These are phyloP conservation scores for Acanthamoeba triangularis DNA, from an alignment of 208 protist genomes.

Conservation along the genomic window DNA sequence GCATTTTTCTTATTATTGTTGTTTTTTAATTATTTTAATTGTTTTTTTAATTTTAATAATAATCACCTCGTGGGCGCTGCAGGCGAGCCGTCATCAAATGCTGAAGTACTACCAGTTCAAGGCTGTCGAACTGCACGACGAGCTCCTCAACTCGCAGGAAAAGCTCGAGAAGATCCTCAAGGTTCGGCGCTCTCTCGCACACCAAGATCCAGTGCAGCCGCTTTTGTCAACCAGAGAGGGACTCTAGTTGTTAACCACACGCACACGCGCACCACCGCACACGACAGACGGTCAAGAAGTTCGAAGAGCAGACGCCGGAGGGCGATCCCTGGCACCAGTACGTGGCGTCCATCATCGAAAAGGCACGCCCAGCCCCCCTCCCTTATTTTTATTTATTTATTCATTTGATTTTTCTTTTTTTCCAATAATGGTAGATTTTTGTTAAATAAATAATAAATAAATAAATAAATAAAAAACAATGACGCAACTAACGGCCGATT, in stretches of 20 bases:
- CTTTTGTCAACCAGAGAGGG: no score
- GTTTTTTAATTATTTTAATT: no score
- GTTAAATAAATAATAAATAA: no score
- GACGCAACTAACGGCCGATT: no score
- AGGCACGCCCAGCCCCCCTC: not conserved
- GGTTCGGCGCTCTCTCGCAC: not conserved
- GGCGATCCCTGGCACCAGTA: slow-evolving; percentile 59
- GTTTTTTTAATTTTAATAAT: no score
- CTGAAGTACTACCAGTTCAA: slow-evolving; percentile 67
- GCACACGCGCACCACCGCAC: no score
- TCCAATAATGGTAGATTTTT: no score
- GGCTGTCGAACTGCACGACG: slow-evolving; percentile 33
- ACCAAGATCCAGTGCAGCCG: no score
- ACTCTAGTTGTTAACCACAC: not conserved
- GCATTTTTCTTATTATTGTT: no score
- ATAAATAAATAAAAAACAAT: no score
- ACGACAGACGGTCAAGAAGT: slow-evolving; percentile 51
- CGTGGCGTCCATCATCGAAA: slow-evolving; percentile 19
- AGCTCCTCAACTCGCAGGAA: slow-evolving; percentile 60
- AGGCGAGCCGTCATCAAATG: slow-evolving; percentile 55
- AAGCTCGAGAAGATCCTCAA: slow-evolving; percentile 70
- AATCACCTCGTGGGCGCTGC: not conserved
- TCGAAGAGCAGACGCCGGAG: slow-evolving; percentile 67
- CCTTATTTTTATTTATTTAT: not conserved
- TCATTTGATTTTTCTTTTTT: not conserved